phyloP scores from a whole-genome alignment of 371 early-diverging fungal species.

The Mucor saturninus region DNA sequence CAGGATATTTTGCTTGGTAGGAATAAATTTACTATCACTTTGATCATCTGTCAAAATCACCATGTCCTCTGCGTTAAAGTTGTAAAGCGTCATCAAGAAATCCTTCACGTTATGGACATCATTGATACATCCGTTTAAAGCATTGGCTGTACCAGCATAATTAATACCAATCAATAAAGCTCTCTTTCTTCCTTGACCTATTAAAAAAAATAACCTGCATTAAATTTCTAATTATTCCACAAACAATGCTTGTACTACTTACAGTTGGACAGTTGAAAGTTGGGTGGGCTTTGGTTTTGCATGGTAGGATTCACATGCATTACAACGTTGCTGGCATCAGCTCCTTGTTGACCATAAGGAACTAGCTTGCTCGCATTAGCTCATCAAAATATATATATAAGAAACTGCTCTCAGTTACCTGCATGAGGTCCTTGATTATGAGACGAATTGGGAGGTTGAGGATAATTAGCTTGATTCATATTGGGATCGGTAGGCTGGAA shows the following conservation, averaged over 20 bases:
- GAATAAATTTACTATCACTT: constrained; percentile 60
- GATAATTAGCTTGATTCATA: constrained; percentile 32
- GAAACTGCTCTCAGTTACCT: constrained; percentile 1
- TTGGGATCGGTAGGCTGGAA: constrained; percentile 27
- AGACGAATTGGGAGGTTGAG: constrained; percentile 28
- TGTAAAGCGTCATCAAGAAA: constrained; percentile 67
- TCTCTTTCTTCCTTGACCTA: constrained; percentile 41
- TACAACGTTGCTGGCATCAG: constrained; percentile 18
- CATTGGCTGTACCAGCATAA: constrained; percentile 69
- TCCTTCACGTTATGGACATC: constrained; percentile 84
- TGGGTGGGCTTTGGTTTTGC: constrained; percentile 29
- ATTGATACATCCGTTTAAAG: constrained; percentile 85
- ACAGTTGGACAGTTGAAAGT: constrained; percentile 72
- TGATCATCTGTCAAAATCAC: constrained; percentile 88
- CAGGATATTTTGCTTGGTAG: constrained; percentile 83
- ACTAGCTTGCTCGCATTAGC: constrained; percentile 4
- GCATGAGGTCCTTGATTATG: constrained; percentile 27
- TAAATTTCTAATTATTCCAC: background rate
- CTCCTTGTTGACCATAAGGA: constrained; percentile 20
- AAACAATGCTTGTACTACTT: constrained; percentile 10
- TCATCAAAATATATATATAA: background rate
- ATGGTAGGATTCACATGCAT: constrained; percentile 46
- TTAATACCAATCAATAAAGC: constrained; percentile 35
- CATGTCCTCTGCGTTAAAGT: constrained; percentile 71
- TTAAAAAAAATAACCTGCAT: background rate